Evolutionary conservation across 441 rosid genomes (phyloP).

Genomic region (Gossypium gossypioides): DNA sequence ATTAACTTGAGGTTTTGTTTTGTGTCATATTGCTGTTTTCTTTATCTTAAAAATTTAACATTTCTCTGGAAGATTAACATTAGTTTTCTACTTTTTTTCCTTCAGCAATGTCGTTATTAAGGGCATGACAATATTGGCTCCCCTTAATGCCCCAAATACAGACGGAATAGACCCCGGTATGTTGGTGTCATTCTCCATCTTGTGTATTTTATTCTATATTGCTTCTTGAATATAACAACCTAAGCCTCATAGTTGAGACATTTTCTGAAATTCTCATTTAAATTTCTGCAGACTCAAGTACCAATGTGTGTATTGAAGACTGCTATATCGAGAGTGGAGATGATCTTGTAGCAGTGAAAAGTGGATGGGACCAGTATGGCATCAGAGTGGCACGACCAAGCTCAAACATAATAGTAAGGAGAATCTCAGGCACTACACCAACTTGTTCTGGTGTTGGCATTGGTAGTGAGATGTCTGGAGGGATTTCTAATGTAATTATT

Average conservation of each 20-base stretch:
- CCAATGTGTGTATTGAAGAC: conserved; percentile 77
- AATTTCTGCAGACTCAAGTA: conserved; percentile 54
- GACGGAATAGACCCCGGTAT: conserved; percentile 94
- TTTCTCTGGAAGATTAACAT: not conserved
- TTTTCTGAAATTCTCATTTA: not conserved
- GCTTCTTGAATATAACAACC: not conserved
- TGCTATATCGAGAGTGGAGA: conserved; percentile 89
- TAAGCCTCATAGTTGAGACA: not conserved
- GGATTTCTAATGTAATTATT: conserved; percentile 51
- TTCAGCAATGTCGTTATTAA: conserved; percentile 72
- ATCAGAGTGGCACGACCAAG: conserved; percentile 69
- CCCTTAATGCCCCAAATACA: conserved; percentile 87
- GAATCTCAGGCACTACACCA: conserved; percentile 79
- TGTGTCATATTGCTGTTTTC: not conserved
- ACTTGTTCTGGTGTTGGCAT: conserved; percentile 90
- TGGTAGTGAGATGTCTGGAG: conserved; percentile 99
- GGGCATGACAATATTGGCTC: conserved; percentile 84
- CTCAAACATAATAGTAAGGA: conserved; percentile 55
- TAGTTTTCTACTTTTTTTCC: not conserved
- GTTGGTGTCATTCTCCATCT: conserved; percentile 8
- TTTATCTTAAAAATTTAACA: not conserved
- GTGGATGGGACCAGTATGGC: conserved; percentile 96
- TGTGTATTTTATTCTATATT: not conserved
- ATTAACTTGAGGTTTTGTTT: not conserved
- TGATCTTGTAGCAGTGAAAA: conserved; percentile 87